Conservation (phyloP, 1,284 basidiomycete species). For the Fomitopsis schrenkii region DNA sequence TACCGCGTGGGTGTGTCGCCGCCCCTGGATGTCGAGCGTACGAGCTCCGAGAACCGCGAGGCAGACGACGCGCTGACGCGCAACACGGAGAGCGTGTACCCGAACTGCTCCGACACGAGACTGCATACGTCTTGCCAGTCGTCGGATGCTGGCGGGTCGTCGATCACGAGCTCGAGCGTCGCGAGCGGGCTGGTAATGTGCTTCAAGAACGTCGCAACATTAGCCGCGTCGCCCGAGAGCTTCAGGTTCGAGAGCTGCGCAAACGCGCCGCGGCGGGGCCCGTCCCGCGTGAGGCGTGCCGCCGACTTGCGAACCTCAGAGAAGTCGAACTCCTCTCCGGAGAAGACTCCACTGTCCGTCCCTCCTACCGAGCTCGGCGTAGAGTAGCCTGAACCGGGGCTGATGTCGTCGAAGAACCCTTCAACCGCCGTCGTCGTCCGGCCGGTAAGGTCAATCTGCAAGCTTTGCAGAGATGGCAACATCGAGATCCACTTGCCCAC, state of each 20-base stretch:
- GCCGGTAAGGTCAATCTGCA: slow-evolving; percentile 69
- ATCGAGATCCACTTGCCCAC: slow-evolving; percentile 68
- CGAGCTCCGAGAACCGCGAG: slow-evolving; percentile 62
- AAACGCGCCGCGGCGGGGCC: slow-evolving; percentile 43
- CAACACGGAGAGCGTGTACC: slow-evolving; percentile 52
- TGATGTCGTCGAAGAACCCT: slow-evolving; percentile 71
- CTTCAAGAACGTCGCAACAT: slow-evolving; percentile 64
- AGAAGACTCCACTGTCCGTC: slow-evolving; percentile 72
- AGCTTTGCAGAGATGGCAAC: slow-evolving; percentile 51
- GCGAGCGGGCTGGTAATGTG: slow-evolving; percentile 58
- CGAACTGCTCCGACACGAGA: slow-evolving; percentile 59
- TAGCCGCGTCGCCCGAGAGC: slow-evolving; percentile 63
- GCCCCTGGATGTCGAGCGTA: slow-evolving; percentile 59
- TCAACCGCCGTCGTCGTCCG: slow-evolving; percentile 63
- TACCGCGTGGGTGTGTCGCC: slow-evolving; percentile 40
- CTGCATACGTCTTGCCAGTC: slow-evolving; percentile 70
- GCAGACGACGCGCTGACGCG: slow-evolving; percentile 56
- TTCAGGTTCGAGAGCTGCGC: slow-evolving; percentile 53
- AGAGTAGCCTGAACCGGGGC: slow-evolving; percentile 55
- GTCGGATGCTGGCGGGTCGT: slow-evolving; percentile 65
- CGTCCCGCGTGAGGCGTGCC: slow-evolving; percentile 52
- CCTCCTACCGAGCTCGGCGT: slow-evolving; percentile 63
- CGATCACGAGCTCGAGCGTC: slow-evolving; percentile 66
- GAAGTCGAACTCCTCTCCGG: slow-evolving; percentile 69
- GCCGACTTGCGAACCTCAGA: slow-evolving; percentile 64